Evolutionary conservation across 1,284 basidiomycete species (phyloP).

Genomic region (Farysia itapuensis): DNA sequence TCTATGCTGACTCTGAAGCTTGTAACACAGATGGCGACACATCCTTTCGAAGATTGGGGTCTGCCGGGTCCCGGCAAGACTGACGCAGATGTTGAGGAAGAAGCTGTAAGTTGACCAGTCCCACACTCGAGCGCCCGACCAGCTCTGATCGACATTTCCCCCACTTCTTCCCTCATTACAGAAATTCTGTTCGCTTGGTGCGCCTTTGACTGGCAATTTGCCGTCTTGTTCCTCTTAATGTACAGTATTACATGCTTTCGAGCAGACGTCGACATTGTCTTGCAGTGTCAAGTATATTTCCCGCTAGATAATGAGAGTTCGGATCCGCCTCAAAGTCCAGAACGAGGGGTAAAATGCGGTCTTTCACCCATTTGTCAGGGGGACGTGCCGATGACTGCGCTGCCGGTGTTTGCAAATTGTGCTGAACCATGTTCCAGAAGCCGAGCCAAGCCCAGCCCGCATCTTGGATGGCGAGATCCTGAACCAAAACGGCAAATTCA

Average conservation of each 20-base stretch:
- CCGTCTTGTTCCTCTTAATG: slow-evolving; percentile 52
- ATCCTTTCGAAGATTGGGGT: slow-evolving; percentile 48
- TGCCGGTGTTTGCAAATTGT: slow-evolving; percentile 18
- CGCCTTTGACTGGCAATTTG: slow-evolving; percentile 34
- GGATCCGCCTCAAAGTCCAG: slow-evolving; percentile 6
- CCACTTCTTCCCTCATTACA: too few relatives aligned
- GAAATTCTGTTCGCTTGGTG: slow-evolving; percentile 42
- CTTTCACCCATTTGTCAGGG: slow-evolving; percentile 2
- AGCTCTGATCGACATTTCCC: too few relatives aligned
- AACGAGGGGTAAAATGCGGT: slow-evolving; percentile 7
- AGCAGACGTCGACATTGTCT: slow-evolving; percentile 5
- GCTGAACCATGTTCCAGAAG: slow-evolving; percentile 51
- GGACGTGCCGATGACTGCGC: slow-evolving; percentile 6
- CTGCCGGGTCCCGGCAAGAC: slow-evolving; percentile 42
- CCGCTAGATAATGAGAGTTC: slow-evolving; percentile 10
- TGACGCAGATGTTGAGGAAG: slow-evolving; percentile 65
- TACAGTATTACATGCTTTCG: not conserved
- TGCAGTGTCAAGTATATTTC: slow-evolving; percentile 2
- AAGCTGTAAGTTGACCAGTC: slow-evolving; percentile 64
- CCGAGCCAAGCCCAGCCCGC: slow-evolving; percentile 56
- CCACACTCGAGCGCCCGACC: too few relatives aligned
- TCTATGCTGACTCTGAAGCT: too few relatives aligned
- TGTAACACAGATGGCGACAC: slow-evolving; percentile 29
- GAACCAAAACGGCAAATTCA: slow-evolving; percentile 40
- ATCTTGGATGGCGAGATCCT: slow-evolving; percentile 42